phyloP scores from a whole-genome alignment of 306 rosid species.

The Ziziphus jujuba region DNA sequence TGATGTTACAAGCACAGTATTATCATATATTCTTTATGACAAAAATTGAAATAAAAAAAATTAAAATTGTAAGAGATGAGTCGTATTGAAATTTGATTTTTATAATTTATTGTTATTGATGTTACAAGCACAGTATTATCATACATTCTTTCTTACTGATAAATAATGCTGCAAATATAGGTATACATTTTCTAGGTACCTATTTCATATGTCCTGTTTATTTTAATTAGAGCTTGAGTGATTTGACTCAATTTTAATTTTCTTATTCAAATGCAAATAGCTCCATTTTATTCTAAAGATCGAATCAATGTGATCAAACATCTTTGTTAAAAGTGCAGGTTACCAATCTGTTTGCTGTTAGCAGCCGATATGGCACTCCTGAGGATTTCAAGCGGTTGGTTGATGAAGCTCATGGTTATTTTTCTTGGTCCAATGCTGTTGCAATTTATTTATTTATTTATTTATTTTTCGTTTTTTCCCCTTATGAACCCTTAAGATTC shows the following conservation, averaged over 20 bases:
- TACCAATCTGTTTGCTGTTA: conserved; percentile 81
- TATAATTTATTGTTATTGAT: background rate
- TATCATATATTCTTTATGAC: no score
- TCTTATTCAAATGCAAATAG: background rate
- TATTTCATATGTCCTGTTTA: no score
- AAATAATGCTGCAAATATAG: no score
- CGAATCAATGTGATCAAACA: conserved; percentile 23
- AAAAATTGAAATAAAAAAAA: no score
- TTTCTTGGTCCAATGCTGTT: conserved; percentile 24
- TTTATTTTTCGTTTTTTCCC: no score
- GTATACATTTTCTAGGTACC: no score
- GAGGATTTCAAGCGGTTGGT: conserved; percentile 95
- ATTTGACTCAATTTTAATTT: background rate
- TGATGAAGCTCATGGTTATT: conserved; percentile 94
- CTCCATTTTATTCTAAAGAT: background rate
- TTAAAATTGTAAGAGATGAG: no score
- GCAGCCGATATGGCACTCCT: conserved; percentile 96
- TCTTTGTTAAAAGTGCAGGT: conserved; percentile 54
- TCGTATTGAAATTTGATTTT: no score
- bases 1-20: background rate
- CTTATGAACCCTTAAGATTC: background rate
- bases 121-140: background rate
- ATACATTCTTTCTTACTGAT: no score
- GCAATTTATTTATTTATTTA: no score
- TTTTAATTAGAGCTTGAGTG: background rate